Evolutionary conservation across 305 asterid species (phyloP).

Genomic region (Fraxinus greggii): DNA sequence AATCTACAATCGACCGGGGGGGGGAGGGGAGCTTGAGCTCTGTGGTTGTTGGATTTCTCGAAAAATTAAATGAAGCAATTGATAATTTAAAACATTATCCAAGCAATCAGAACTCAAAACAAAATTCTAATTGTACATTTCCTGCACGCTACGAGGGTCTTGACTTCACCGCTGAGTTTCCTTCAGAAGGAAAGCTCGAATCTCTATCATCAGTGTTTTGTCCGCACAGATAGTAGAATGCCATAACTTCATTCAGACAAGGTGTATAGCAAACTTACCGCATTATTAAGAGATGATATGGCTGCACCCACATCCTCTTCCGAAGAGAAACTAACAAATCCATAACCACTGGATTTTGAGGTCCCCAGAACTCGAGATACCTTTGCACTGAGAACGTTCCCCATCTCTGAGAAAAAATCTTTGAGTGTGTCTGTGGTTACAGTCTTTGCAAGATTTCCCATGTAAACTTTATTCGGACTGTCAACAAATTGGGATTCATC

Average conservation of each 20-base stretch:
- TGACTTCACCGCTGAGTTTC: neutral
- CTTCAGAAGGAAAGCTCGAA: neutral
- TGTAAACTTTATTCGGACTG: slow-evolving; percentile 82
- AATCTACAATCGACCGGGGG: slow-evolving; percentile 1
- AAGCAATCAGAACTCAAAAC: neutral
- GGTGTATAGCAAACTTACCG: slow-evolving; percentile 34
- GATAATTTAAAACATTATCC: neutral
- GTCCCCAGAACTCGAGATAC: slow-evolving; percentile 81
- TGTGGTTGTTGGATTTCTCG: neutral
- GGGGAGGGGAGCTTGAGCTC: neutral
- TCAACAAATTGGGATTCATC: slow-evolving; percentile 78
- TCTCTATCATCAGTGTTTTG: neutral
- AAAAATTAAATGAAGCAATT: neutral
- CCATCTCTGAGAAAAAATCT: slow-evolving; percentile 63
- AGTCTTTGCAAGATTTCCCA: slow-evolving; percentile 81
- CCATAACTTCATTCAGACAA: neutral
- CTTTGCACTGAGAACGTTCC: slow-evolving; percentile 69
- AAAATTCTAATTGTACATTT: neutral
- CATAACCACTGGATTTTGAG: slow-evolving; percentile 85
- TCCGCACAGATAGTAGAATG: neutral
- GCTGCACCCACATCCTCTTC: slow-evolving; percentile 87
- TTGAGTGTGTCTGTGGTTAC: slow-evolving; percentile 64
- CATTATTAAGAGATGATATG: slow-evolving; percentile 64
- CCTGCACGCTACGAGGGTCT: neutral
- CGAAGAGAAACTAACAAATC: slow-evolving; percentile 73